Percentiles rank a stretch among this genome's conserved stretches.
Evolutionary conservation across 1,139 yeast species (phyloP).

Genomic region (Hyphopichia wangnamkhiaoensis): DNA sequence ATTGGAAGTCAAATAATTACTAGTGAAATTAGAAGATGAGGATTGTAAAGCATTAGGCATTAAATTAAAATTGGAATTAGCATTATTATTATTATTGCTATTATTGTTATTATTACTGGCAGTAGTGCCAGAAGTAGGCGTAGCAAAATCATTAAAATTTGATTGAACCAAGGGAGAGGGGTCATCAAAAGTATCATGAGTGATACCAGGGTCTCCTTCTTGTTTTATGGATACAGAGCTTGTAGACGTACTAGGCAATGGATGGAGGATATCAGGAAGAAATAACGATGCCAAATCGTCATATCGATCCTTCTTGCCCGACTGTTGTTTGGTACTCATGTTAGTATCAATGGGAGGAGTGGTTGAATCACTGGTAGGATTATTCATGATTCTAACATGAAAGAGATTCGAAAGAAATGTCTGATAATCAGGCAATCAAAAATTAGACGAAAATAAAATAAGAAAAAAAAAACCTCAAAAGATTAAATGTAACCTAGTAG

Average conservation of each 20-base stretch:
- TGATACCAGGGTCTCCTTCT: constrained; percentile 20
- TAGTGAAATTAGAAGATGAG: background rate
- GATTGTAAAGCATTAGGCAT: background rate
- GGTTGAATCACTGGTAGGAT: background rate
- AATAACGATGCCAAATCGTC: constrained; percentile 48
- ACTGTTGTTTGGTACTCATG: background rate
- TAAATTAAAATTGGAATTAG: background rate
- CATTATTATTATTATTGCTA: background rate
- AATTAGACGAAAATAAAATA: no score
- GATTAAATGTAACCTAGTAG: no score
- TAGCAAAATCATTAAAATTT: background rate
- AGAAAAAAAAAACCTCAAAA: no score
- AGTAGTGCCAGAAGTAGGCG: background rate
- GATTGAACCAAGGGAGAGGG: background rate
- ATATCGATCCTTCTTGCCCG: constrained; percentile 23
- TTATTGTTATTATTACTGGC: background rate
- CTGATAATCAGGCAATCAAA: no score
- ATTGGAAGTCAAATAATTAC: no score
- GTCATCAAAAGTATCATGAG: background rate
- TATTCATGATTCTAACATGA: background rate
- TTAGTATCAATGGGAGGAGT: background rate
- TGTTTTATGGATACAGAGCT: constrained; percentile 15
- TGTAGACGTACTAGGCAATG: constrained; percentile 11
- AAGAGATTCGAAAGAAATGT: no score
- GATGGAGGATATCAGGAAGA: constrained; percentile 43